Evolutionary conservation across 257 asterid species (phyloP).

Genomic region (Knoxia roxburghii): DNA sequence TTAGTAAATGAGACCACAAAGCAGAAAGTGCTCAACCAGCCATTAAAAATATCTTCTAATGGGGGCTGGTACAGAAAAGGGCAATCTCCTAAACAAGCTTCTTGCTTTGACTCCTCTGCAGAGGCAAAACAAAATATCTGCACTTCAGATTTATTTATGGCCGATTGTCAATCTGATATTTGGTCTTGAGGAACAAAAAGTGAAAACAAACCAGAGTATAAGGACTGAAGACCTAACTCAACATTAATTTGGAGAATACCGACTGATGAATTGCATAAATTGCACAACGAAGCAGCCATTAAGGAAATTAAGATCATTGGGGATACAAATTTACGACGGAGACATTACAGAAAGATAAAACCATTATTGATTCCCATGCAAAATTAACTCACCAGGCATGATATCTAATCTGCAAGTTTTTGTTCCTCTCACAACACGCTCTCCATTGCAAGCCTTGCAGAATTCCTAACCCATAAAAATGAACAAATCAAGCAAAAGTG

Average conservation of each 20-base stretch:
- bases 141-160: background rate
- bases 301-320: background rate
- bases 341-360: background rate
- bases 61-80: background rate
- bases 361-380: background rate
- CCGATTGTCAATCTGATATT: background rate
- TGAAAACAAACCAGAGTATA: background rate
- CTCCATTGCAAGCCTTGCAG: conserved; percentile 90
- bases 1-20: background rate
- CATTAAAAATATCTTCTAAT: too few relatives aligned
- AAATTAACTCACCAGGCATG: conserved; percentile 62
- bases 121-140: background rate
- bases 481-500: background rate
- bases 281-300: background rate
- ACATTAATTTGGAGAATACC: background rate
- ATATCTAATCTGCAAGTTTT: conserved; percentile 68
- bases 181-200: background rate
- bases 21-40: background rate
- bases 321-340: background rate
- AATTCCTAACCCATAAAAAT: conserved; percentile 35
- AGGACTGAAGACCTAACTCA: background rate
- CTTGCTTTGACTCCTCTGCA: background rate
- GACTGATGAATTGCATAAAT: background rate
- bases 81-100: background rate
- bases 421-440: conserved; percentile 56